Base-by-base conservation (phyloP, 306 rosid species). In the Erythrophleum fordii region DNA sequence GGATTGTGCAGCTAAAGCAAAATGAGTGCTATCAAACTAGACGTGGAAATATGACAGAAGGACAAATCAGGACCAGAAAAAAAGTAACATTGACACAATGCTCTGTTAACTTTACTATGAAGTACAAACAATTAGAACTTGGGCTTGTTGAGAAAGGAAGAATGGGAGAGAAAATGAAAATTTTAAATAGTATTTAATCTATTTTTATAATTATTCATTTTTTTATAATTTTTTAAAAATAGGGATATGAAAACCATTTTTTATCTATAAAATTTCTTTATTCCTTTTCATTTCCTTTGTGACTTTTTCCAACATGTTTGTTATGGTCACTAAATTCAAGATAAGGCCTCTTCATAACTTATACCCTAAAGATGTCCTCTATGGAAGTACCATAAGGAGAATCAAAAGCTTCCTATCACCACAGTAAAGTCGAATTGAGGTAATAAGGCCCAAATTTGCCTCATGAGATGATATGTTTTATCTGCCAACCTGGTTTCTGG, bases 401-500 rank as follows among this genome's bases (percentile, higher is more conserved):
- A 8, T 39, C 11, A 49, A 10, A 12, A 67, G 45, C 71, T 60
- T 73, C 71, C 73, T 48, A 53, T 28, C 22, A 58, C 67, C 70
- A 69, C 64, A 34, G 22, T 34, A 5, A 34, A n/a, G n/a, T 31
- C 4, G 34, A 31, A 31, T 1, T 39, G 42, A 3, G 42, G 9
- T 39, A 4, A 39, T 2, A 39, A 39, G 42, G 42, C 5, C 42
- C 2, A 39, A 44, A 44, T 44, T 44, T 44, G 48, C 13, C 48
- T 0, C 52, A 46, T 0, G 52, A 12, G 18, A 46, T 46, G 52
- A 46, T 4, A 14, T 12, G 52, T 29, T 25, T 13, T 75, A 41
- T 82, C 73, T 48, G 42, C 8, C 29, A 55, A 55, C 16, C 6
- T 55, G 28, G 61, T 22, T 12, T 26, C 64, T 56, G 4, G 34